phyloP scores from a whole-genome alignment of 805 yeast species.

The Candida lessepsii region DNA sequence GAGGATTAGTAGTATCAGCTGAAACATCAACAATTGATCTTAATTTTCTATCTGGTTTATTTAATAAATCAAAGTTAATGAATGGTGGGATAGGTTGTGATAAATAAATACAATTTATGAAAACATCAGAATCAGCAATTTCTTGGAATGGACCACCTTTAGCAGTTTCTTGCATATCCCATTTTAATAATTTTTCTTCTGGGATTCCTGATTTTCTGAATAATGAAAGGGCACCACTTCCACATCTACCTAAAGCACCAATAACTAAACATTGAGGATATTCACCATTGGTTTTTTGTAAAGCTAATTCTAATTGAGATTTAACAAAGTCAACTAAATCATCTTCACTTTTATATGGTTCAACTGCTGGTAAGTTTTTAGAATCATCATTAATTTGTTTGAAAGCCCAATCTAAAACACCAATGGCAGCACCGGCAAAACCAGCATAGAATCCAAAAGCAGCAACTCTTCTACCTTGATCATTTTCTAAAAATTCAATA shows the following conservation, averaged over 20 bases:
- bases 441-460: conserved; percentile 99
- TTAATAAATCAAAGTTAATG: conserved; percentile 66
- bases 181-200: conserved; percentile 74
- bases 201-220: conserved; percentile 85
- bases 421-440: conserved; percentile 99
- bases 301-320: conserved; percentile 54
- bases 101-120: conserved; percentile 93
- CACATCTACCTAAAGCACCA: conserved; percentile 99
- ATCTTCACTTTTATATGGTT: conserved; percentile 74
- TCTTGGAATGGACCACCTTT: conserved; percentile 97
- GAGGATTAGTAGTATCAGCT: conserved; percentile 98
- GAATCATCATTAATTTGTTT: conserved; percentile 71
- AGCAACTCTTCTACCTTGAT: conserved; percentile 96
- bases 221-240: conserved; percentile 91
- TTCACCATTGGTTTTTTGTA: conserved; percentile 55
- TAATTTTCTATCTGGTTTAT: conserved; percentile 66
- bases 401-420: conserved; percentile 91
- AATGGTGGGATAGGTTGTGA: conserved; percentile 94
- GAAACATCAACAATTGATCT: conserved; percentile 96
- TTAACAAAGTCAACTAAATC: conserved; percentile 73
- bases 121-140: conserved; percentile 83
- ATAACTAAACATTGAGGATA: conserved; percentile 82
- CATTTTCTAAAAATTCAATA: conserved; percentile 91
- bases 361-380: conserved; percentile 73
- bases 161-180: conserved; percentile 98